Evolutionary conservation across 371 early-diverging fungal genomes (phyloP).

Genomic region (Umbelopsis sp.): DNA sequence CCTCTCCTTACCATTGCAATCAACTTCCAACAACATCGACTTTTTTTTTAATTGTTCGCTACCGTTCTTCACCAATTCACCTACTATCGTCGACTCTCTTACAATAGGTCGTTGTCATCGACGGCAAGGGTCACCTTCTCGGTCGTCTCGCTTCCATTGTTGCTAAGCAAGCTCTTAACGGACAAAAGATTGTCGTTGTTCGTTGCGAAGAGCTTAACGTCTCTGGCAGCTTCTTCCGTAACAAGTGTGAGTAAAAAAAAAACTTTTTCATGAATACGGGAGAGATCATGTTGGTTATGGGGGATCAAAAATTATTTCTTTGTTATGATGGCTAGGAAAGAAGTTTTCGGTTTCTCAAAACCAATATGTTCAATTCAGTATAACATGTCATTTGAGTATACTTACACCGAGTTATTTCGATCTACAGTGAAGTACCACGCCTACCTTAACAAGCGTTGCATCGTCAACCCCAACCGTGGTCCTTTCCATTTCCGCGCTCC

Average conservation of each 20-base stretch:
- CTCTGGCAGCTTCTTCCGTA: conserved; percentile 98
- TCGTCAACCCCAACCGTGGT: conserved; percentile 94
- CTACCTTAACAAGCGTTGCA: conserved; percentile 98
- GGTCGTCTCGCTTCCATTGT: conserved; percentile 99
- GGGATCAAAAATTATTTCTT: not conserved
- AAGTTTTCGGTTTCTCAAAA: no score
- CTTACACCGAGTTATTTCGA: conserved; percentile 8
- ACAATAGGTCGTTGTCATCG: conserved; percentile 95
- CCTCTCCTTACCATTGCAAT: not conserved
- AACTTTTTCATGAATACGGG: not conserved
- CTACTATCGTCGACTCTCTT: not conserved
- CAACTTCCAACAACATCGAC: not conserved
- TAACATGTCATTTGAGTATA: not conserved
- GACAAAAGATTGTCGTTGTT: conserved; percentile 98
- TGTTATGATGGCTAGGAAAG: not conserved
- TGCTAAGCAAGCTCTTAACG: conserved; percentile 98
- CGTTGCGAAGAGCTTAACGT: conserved; percentile 98
- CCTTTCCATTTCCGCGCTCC: conserved; percentile 99
- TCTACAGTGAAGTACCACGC: conserved; percentile 90
- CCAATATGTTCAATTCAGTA: no score
- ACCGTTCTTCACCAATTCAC: not conserved
- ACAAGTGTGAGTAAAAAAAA: conserved; percentile 84
- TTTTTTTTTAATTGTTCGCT: not conserved
- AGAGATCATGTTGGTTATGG: conserved; percentile 14
- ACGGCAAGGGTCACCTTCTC: conserved; percentile 99